A percentile compares a stretch with the other conserved stretches of the same genome.
Conservation (phyloP, 2,329 filamentous ascomycete genomes). For the Trichoderma sp. region DNA sequence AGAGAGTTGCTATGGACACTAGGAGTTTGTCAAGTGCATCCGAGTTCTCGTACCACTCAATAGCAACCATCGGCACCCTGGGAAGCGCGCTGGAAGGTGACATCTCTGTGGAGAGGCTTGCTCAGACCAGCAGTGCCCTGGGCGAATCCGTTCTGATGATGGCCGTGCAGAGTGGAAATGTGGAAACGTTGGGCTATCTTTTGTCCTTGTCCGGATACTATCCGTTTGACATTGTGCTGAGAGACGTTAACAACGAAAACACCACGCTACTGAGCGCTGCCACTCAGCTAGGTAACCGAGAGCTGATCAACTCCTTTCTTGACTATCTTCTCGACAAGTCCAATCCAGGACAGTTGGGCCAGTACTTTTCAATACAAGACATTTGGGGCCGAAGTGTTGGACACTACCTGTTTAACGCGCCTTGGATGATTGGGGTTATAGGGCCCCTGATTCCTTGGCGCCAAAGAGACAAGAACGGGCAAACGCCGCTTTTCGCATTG, state of each 20-base stretch:
- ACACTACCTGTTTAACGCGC: slow-evolving; percentile 95
- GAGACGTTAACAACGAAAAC: slow-evolving; percentile 85
- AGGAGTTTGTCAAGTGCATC: slow-evolving; percentile 86
- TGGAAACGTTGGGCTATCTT: slow-evolving; percentile 74
- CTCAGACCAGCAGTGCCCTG: slow-evolving; percentile 65
- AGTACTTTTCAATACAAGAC: slow-evolving; percentile 76
- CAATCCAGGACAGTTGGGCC: slow-evolving; percentile 54
- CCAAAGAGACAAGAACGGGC: slow-evolving; percentile 90
- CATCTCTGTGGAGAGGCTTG: slow-evolving; percentile 74
- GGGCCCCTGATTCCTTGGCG: slow-evolving; percentile 82
- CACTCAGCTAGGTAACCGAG: slow-evolving; percentile 75
- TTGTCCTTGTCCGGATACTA: slow-evolving; percentile 76
- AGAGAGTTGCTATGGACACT: slow-evolving; percentile 86
- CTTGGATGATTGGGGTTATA: slow-evolving; percentile 72
- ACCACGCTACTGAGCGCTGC: slow-evolving; percentile 88
- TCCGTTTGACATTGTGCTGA: slow-evolving; percentile 65
- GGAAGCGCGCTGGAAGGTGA: slow-evolving; percentile 77
- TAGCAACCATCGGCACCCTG: slow-evolving; percentile 72
- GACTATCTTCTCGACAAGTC: slow-evolving; percentile 63
- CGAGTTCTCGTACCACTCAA: slow-evolving; percentile 76
- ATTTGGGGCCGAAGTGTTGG: slow-evolving; percentile 82
- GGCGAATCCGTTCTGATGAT: slow-evolving; percentile 90
- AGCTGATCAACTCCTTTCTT: slow-evolving; percentile 73
- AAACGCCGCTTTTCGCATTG: slow-evolving; percentile 94
- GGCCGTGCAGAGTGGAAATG: slow-evolving; percentile 71